These are phyloP conservation scores for Leccinum ochraceum DNA, from an alignment of 768 basidiomycete genomes.

Conservation along the genomic window DNA sequence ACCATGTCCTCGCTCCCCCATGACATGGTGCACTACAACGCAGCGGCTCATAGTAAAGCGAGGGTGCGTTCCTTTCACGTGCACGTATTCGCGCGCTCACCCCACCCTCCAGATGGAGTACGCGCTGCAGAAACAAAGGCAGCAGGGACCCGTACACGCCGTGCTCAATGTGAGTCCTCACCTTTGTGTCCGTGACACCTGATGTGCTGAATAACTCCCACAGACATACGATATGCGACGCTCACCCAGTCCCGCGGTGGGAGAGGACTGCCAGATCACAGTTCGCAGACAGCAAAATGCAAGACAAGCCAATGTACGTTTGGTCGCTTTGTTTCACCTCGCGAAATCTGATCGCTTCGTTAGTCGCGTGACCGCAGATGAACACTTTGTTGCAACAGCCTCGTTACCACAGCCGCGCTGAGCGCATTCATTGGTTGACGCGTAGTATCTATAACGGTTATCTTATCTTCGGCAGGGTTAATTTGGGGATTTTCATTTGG, in stretches of 20 bases:
- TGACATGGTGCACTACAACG: slow-evolving; percentile 35
- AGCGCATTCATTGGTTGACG: slow-evolving; percentile 19
- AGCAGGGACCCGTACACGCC: slow-evolving; percentile 27
- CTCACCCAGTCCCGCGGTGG: slow-evolving; percentile 33
- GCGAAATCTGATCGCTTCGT: slow-evolving; percentile 15
- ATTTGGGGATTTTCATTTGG: slow-evolving; percentile 22
- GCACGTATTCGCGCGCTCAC: slow-evolving; percentile 7
- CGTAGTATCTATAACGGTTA: slow-evolving; percentile 18
- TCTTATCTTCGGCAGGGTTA: slow-evolving; percentile 26
- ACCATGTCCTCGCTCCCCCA: slow-evolving; percentile 33
- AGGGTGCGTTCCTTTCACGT: slow-evolving; percentile 19
- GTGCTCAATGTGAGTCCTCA: slow-evolving; percentile 25
- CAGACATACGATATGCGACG: slow-evolving; percentile 33
- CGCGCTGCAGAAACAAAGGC: slow-evolving; percentile 33
- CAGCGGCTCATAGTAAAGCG: slow-evolving; percentile 32
- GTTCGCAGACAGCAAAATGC: slow-evolving; percentile 32
- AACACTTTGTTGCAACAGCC: slow-evolving; percentile 10
- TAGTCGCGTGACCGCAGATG: slow-evolving; percentile 35
- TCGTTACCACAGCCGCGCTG: slow-evolving; percentile 22
- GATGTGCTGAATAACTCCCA: neutral
- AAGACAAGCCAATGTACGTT: slow-evolving; percentile 25
- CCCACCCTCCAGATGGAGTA: slow-evolving; percentile 29
- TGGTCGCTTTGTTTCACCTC: neutral
- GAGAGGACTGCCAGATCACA: slow-evolving; percentile 35
- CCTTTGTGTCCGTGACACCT: slow-evolving; percentile 4